Evolutionary conservation across 202 grass and related monocot genomes (phyloP).

Genomic region (Setaria italica): DNA sequence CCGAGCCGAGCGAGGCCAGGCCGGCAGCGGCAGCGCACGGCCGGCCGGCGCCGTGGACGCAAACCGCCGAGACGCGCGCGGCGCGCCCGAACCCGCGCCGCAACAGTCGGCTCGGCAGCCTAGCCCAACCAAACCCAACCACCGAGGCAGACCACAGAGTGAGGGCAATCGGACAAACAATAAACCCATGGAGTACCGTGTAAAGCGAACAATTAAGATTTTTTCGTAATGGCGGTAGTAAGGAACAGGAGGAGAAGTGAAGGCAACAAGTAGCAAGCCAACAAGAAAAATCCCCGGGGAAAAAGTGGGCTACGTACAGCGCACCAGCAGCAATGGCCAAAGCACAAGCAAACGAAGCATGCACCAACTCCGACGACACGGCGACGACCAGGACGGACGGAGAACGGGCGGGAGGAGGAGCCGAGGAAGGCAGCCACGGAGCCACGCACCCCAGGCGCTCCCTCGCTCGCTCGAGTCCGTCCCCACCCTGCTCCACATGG

Average conservation of each 20-base stretch:
- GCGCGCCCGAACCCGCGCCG: background rate
- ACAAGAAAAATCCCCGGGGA: background rate
- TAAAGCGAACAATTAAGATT: background rate
- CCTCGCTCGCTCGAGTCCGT: background rate
- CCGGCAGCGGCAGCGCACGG: no score
- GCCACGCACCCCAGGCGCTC: no score
- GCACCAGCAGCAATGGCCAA: constrained; percentile 33
- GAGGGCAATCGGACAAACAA: background rate
- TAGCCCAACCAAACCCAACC: constrained; percentile 16
- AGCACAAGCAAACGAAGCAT: constrained; percentile 28
- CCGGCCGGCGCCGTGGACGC: background rate
- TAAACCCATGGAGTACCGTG: background rate
- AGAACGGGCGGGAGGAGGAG: background rate
- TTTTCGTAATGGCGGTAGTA: background rate
- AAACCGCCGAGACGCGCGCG: background rate
- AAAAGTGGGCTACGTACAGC: constrained; percentile 38
- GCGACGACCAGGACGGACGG: background rate
- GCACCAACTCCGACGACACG: constrained; percentile 31
- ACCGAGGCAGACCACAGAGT: background rate
- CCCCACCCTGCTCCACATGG: constrained; percentile 28
- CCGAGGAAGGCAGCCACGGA: no score
- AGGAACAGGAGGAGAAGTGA: background rate
- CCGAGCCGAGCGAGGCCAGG: background rate
- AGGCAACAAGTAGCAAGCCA: constrained; percentile 31
- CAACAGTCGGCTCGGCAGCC: background rate